Percentiles rank a stretch among this genome's conserved stretches.
Evolutionary conservation across 108 stramenopile species (phyloP).

Genomic region (Mayamaea pseudoterrestris): DNA sequence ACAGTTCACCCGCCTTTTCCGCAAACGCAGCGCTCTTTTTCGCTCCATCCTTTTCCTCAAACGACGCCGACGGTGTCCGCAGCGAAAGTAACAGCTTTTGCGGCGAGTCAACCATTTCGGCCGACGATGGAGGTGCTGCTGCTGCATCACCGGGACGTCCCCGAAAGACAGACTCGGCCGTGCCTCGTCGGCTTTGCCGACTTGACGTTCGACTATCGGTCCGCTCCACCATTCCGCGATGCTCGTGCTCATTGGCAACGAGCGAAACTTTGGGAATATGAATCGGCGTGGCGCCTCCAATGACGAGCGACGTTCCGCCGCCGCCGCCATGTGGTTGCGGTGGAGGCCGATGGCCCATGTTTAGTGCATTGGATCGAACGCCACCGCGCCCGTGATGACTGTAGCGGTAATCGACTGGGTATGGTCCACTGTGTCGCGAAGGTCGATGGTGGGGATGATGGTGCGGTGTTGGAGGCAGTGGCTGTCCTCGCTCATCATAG

Average conservation of each 20-base stretch:
- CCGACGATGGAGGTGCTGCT: not conserved
- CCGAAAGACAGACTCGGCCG: slow-evolving; percentile 25
- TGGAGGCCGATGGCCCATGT: not conserved
- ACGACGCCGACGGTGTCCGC: slow-evolving; percentile 33
- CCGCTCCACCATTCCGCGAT: too few relatives aligned
- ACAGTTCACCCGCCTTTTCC: slow-evolving; percentile 20
- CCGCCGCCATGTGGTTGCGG: not conserved
- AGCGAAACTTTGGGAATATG: slow-evolving; percentile 41
- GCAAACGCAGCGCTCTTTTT: slow-evolving; percentile 3
- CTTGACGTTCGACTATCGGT: too few relatives aligned
- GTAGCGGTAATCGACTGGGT: not conserved
- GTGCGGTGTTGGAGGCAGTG: not conserved
- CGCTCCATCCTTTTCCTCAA: slow-evolving; percentile 26
- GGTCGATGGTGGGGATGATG: not conserved
- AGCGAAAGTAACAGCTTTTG: slow-evolving; percentile 30
- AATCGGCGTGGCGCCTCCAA: slow-evolving; percentile 62
- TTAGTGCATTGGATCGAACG: not conserved
- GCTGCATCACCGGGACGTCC: slow-evolving; percentile 20
- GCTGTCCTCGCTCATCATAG: not conserved
- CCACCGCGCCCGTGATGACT: not conserved
- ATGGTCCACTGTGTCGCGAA: not conserved
- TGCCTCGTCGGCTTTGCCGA: slow-evolving; percentile 9
- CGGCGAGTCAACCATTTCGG: slow-evolving; percentile 13
- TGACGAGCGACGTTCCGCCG: slow-evolving; percentile 32
- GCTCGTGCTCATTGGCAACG: slow-evolving; percentile 2